Evolutionary conservation across 257 asterid species (phyloP).

Genomic region (Handroanthus guayacan): DNA sequence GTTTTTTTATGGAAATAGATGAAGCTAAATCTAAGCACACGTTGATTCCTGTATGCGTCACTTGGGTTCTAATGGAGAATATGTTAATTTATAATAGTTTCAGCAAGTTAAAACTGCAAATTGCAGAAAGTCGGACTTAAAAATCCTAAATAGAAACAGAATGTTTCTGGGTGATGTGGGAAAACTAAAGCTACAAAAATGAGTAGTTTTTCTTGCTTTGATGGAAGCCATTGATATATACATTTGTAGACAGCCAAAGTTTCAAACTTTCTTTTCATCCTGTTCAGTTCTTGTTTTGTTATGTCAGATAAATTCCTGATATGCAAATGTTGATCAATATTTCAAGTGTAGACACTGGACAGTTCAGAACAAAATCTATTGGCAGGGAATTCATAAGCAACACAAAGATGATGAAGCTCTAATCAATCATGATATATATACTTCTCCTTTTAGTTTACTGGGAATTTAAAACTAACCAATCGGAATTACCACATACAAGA

Average conservation of each 20-base stretch:
- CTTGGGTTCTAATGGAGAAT: background rate
- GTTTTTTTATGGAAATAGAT: background rate
- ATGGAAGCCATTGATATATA: constrained; percentile 1
- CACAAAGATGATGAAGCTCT: background rate
- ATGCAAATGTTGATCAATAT: background rate
- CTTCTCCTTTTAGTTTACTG: background rate
- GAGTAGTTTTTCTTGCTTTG: background rate
- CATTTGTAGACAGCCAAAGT: constrained; percentile 12
- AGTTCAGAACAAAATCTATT: background rate
- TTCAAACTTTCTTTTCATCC: background rate
- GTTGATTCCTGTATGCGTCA: constrained; percentile 3
- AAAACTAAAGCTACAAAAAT: constrained; percentile 13
- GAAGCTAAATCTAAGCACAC: background rate
- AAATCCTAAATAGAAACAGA: background rate
- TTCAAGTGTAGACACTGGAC: background rate
- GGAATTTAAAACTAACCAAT: background rate
- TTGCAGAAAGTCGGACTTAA: background rate
- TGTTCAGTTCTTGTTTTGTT: background rate
- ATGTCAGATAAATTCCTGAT: background rate
- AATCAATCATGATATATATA: background rate
- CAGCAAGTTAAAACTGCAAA: background rate
- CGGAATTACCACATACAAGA: background rate
- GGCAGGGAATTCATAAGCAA: background rate
- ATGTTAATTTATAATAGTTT: background rate
- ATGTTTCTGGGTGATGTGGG: constrained; percentile 3